Base-by-base conservation (phyloP, 768 basidiomycete genomes). In the Hygrophorus pudorinus region DNA sequence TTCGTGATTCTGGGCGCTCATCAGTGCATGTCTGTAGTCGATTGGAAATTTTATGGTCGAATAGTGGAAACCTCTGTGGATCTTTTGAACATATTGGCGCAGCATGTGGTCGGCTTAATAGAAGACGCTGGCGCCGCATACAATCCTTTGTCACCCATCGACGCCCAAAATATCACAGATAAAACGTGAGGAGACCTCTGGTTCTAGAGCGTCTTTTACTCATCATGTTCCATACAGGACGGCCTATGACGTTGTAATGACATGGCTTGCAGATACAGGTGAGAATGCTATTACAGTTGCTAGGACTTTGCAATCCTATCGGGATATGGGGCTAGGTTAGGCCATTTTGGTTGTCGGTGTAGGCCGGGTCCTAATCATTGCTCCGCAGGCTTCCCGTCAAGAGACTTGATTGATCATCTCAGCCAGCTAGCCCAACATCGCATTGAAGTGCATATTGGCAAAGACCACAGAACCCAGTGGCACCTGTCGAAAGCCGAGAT, bases 41-140 rank as follows among this genome's bases (percentile, higher is more conserved):
- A 78, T 47, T 83, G 81, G 80, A 56, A 54, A 29, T 59, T 79
- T 18, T 76, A 75, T 46, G 64, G 60, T 27, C 63, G 65, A 41
- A 48, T 78, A 7, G 50, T 79, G 0, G 65, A 72, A 46, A 59
- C 59, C 9, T 61, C 63, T 4, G 51, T 72, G 12, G 52, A 47
- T 0, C 50, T 78, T 9, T 55, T 79, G 29, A 73, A 72, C 49
- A 57, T 51, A 18, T 55, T 67, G 20, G 51, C 63, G 36, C 44
- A 51, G 35, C 51, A 58, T 38, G 52, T 65, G 41, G 48, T 51
- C 10, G 41, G 50, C 9, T 51, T 75, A 4, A 44, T 70, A n/a
- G 7, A 24, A 24, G 53, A 53, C 1, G 45, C 56, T 16, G 58
- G 51, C 24, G 42, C 28, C 16, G 45, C 48, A 12, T 53, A 32